Percentiles rank a stretch among this genome's conserved stretches.
These are phyloP conservation scores for Carpinus viminea DNA, from an alignment of 306 rosid genomes.

Conservation along the genomic window DNA sequence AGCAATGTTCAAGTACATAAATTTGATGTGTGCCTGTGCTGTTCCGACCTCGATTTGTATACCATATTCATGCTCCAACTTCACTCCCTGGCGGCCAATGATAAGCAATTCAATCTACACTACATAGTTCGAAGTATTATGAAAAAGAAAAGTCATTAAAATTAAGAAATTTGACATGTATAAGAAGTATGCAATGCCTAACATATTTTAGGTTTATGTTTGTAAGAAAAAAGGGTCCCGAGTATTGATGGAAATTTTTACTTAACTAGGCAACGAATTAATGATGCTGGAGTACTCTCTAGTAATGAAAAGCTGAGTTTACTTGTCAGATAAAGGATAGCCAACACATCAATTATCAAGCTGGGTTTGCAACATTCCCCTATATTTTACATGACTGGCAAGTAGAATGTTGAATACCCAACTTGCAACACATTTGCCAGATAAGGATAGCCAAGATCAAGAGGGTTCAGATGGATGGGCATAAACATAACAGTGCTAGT, in stretches of 20 bases:
- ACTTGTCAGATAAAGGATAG: too few species aligned
- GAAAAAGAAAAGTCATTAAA: not conserved
- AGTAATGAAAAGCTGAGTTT: not conserved
- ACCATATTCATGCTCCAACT: conserved; percentile 27
- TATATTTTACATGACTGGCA: not conserved
- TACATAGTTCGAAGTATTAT: conserved; percentile 17
- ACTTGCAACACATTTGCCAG: not conserved
- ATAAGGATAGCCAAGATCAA: not conserved
- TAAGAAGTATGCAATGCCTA: not conserved
- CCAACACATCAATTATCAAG: too few species aligned
- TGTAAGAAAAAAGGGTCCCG: not conserved
- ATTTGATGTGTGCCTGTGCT: not conserved
- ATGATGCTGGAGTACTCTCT: not conserved
- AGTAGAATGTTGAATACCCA: not conserved
- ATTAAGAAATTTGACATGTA: not conserved
- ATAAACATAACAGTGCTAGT: not conserved
- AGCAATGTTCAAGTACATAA: not conserved
- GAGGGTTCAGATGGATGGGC: not conserved
- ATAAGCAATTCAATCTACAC: conserved; percentile 42
- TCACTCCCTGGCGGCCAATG: conserved; percentile 25
- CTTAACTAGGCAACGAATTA: not conserved
- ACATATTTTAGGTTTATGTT: not conserved
- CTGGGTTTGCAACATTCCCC: not conserved
- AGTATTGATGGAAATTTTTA: not conserved
- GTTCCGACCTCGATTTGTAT: conserved; percentile 25